A percentile compares a stretch with the other conserved stretches of the same genome.
Conservation (phyloP, 2,329 filamentous ascomycete species). For the Drechslera avenae region DNA sequence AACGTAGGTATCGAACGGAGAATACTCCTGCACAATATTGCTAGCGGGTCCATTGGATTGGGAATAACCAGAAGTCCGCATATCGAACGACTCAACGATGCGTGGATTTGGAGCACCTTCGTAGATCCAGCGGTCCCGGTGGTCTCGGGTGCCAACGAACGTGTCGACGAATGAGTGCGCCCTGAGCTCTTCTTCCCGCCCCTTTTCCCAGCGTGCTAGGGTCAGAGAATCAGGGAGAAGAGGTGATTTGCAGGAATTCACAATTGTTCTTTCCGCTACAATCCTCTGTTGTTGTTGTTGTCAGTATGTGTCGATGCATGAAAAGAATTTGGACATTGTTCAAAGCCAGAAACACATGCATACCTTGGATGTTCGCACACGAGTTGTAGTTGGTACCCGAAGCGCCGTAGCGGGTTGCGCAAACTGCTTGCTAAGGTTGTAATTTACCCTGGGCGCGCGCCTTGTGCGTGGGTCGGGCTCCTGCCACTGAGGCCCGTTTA, state of each 20-base stretch:
- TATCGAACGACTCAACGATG: constrained; percentile 5
- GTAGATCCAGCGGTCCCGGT: constrained; percentile 20
- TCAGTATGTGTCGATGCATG: constrained; percentile 1
- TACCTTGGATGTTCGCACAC: neutral
- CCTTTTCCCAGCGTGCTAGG: constrained; percentile 5
- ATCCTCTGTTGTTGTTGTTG: constrained; percentile 3
- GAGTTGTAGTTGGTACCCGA: too few relatives aligned
- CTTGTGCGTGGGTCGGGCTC: constrained; percentile 3
- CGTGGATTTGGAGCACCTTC: constrained; percentile 11
- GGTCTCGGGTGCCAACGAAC: constrained; percentile 19
- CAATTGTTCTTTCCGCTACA: neutral
- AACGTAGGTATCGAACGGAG: constrained; percentile 32
- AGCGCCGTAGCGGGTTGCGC: neutral
- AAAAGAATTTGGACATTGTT: too few relatives aligned
- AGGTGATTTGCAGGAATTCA: neutral
- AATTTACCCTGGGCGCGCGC: constrained; percentile 11
- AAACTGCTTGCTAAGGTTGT: constrained; percentile 3
- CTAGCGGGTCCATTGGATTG: constrained; percentile 29
- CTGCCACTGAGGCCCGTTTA: constrained; percentile 12
- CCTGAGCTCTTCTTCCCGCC: constrained; percentile 6
- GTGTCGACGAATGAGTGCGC: constrained; percentile 12
- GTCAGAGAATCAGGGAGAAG: neutral
- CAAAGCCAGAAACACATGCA: neutral
- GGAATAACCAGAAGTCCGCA: constrained; percentile 27
- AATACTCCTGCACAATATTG: constrained; percentile 46